Evolutionary conservation across 2,329 filamentous ascomycete genomes (phyloP).

Genomic region (Monilinia polystroma): DNA sequence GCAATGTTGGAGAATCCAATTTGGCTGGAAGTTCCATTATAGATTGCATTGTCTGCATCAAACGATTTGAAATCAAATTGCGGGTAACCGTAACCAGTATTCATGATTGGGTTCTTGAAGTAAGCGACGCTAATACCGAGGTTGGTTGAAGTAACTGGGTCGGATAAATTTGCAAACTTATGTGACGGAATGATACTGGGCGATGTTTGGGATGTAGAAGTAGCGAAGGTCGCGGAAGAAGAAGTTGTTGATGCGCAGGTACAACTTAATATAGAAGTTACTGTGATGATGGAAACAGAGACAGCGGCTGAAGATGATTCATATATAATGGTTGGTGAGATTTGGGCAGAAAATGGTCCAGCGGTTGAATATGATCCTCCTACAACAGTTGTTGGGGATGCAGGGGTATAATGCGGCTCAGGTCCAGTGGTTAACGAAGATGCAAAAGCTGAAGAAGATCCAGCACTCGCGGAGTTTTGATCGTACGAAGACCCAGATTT

Average conservation of each 20-base stretch:
- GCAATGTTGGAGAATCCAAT: slow-evolving; percentile 1
- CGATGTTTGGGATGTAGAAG: background rate
- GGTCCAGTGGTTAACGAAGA: too few relatives aligned
- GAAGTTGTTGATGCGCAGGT: background rate
- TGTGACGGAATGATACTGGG: background rate
- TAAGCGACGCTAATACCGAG: background rate
- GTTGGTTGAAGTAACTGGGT: background rate
- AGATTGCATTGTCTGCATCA: background rate
- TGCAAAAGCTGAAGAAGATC: too few relatives aligned
- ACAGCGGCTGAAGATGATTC: background rate
- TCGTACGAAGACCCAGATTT: too few relatives aligned
- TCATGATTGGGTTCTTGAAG: slow-evolving; percentile 2
- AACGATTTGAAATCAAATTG: background rate
- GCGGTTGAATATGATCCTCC: too few relatives aligned
- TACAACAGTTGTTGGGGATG: too few relatives aligned
- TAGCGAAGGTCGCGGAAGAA: background rate
- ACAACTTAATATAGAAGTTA: too few relatives aligned
- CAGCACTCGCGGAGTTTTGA: too few relatives aligned
- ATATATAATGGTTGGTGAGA: too few relatives aligned
- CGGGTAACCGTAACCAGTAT: background rate
- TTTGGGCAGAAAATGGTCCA: too few relatives aligned
- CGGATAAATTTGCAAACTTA: background rate
- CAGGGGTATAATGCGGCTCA: too few relatives aligned
- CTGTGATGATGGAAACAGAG: background rate
- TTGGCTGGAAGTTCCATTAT: background rate